A percentile compares a stretch with the other conserved stretches of the same genome.
phyloP scores from a whole-genome alignment of 2,329 filamentous ascomycete species.

The Rutstroemia sp. region DNA sequence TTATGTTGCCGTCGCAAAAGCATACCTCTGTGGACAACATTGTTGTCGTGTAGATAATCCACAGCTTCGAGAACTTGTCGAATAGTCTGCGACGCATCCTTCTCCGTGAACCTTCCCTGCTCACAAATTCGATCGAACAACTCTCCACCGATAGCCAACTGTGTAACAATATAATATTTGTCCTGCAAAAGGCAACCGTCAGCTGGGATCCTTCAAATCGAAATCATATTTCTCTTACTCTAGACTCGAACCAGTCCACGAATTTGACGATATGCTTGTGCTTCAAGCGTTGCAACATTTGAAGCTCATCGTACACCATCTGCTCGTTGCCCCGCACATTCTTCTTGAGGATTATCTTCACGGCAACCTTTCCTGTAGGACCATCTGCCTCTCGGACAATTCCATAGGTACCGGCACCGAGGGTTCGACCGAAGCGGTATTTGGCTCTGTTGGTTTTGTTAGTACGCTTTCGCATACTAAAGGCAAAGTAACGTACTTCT shows the following conservation, averaged over 20 bases:
- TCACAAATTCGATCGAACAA: conserved; percentile 98
- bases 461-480: conserved; percentile 8
- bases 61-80: conserved; percentile 89
- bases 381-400: conserved; percentile 94
- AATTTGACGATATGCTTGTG: conserved; percentile 97
- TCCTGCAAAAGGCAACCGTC: conserved; percentile 49
- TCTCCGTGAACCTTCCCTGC: conserved; percentile 96
- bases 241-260: conserved; percentile 98
- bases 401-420: conserved; percentile 96
- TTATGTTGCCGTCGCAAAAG: background rate
- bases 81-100: conserved; percentile 86
- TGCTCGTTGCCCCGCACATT: conserved; percentile 97
- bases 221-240: conserved; percentile 47
- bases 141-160: conserved; percentile 91
- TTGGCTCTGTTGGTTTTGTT: conserved; percentile 50
- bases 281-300: conserved; percentile 83
- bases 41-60: conserved; percentile 86
- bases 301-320: conserved; percentile 97
- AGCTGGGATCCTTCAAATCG: background rate
- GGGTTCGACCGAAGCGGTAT: conserved; percentile 87
- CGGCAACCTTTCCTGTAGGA: conserved; percentile 76
- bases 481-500: conserved; percentile 59
- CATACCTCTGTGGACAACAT: conserved; percentile 88
- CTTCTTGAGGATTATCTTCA: conserved; percentile 99
- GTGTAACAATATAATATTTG: conserved; percentile 99